phyloP scores from a whole-genome alignment of 176 grass and related monocot species.

The Elymus sibiricus region DNA sequence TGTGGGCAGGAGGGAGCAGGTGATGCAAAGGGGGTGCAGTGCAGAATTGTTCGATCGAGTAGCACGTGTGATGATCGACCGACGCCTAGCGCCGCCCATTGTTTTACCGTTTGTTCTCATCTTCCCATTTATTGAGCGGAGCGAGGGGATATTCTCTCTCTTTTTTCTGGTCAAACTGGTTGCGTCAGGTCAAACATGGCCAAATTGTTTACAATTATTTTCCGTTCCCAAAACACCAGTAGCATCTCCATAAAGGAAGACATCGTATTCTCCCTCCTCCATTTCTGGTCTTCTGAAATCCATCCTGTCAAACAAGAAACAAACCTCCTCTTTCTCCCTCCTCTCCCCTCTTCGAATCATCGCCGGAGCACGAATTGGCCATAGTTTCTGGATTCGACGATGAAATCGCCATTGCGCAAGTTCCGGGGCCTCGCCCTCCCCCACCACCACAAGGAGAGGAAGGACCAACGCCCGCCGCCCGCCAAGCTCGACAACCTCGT shows the following conservation, averaged over 20 bases:
- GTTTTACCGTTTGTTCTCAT: neutral
- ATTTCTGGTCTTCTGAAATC: conserved; percentile 25
- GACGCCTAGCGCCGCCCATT: too few species aligned
- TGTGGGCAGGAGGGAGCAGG: too few species aligned
- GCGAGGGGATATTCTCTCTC: neutral
- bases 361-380: neutral
- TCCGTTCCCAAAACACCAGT: neutral
- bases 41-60: too few species aligned
- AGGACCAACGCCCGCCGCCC: conserved; percentile 40
- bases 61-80: too few species aligned
- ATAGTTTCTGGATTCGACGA: conserved; percentile 19
- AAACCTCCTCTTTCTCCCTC: neutral
- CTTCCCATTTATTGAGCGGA: neutral
- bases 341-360: neutral
- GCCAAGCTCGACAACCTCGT: conserved; percentile 85
- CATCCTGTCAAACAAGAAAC: neutral
- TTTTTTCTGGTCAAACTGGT: conserved; percentile 20
- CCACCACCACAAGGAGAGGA: conserved; percentile 41
- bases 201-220: neutral
- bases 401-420: conserved; percentile 91
- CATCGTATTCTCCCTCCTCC: neutral
- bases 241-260: neutral
- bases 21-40: too few species aligned
- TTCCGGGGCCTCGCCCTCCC: conserved; percentile 52
- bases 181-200: conserved; percentile 50